phyloP scores from a whole-genome alignment of 2,329 filamentous ascomycete species.

The Penicillium expansum region DNA sequence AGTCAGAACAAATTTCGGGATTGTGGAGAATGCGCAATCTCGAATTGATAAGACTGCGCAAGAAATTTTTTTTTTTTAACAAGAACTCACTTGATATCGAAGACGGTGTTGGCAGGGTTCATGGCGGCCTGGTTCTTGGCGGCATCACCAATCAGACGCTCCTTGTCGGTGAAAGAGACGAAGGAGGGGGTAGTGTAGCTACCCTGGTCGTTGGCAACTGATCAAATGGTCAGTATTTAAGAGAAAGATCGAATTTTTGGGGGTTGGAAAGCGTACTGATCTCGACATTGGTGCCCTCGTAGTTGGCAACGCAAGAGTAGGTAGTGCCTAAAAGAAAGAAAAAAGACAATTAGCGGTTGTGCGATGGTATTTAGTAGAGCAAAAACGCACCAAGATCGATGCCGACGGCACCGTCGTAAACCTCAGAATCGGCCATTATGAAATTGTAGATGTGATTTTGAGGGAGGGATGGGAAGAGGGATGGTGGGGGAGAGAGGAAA shows the following conservation, averaged over 20 bases:
- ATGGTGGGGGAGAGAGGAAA: conserved; percentile 27
- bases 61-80: background rate
- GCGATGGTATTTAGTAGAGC: background rate
- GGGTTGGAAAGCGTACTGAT: conserved; percentile 65
- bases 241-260: background rate
- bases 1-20: conserved; percentile 6
- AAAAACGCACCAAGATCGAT: conserved; percentile 91
- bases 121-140: conserved; percentile 99
- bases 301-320: conserved; percentile 99
- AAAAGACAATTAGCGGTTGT: conserved; percentile 8
- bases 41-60: background rate
- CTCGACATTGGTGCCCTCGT: conserved; percentile 99
- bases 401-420: conserved; percentile 99
- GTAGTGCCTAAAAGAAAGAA: conserved; percentile 71
- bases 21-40: conserved; percentile 1
- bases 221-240: conserved; percentile 14
- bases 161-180: conserved; percentile 97
- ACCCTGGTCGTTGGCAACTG: conserved; percentile 98
- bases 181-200: conserved; percentile 98
- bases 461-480: conserved; percentile 21
- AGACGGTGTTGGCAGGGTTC: conserved; percentile 98
- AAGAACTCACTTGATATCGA: conserved; percentile 88
- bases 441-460: conserved; percentile 18
- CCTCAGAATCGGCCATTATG: conserved; percentile 38
- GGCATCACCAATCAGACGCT: conserved; percentile 98